These are phyloP conservation scores for Leptodontidium sp. DNA, from an alignment of 2,329 filamentous ascomycete species.

Conservation along the genomic window DNA sequence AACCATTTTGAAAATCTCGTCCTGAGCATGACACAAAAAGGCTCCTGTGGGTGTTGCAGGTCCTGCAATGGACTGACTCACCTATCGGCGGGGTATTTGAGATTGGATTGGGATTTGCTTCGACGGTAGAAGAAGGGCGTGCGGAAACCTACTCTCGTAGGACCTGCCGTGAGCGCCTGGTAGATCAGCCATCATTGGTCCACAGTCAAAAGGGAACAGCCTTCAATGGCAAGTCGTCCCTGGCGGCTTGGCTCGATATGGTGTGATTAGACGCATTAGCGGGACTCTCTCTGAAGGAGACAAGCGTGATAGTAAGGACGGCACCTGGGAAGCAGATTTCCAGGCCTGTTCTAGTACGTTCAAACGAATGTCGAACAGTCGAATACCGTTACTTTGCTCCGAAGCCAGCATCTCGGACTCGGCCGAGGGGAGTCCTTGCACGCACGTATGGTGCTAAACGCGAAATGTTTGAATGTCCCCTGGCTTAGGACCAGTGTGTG, in stretches of 20 bases:
- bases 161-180: constrained; percentile 20
- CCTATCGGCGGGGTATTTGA: constrained; percentile 5
- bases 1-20: not conserved
- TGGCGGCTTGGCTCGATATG: not conserved
- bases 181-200: not conserved
- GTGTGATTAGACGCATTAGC: constrained; percentile 15
- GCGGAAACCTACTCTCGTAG: constrained; percentile 8
- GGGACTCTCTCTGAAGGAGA: constrained; percentile 62
- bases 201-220: no score
- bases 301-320: constrained; percentile 65
- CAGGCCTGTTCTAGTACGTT: not conserved
- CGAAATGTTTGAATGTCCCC: not conserved
- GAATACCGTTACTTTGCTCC: constrained; percentile 58
- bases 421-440: constrained; percentile 55
- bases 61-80: not conserved
- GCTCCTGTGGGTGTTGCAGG: not conserved
- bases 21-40: constrained; percentile 19
- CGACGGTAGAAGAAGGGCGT: not conserved
- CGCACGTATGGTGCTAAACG: constrained; percentile 10
- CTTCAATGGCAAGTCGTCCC: no score
- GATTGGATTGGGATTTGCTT: constrained; percentile 6
- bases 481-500: not conserved
- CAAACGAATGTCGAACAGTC: no score
- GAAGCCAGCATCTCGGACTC: constrained; percentile 65
- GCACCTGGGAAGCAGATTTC: constrained; percentile 36